Base-by-base conservation (phyloP, 2,329 filamentous ascomycete genomes). In the Penicillium nordicum region DNA sequence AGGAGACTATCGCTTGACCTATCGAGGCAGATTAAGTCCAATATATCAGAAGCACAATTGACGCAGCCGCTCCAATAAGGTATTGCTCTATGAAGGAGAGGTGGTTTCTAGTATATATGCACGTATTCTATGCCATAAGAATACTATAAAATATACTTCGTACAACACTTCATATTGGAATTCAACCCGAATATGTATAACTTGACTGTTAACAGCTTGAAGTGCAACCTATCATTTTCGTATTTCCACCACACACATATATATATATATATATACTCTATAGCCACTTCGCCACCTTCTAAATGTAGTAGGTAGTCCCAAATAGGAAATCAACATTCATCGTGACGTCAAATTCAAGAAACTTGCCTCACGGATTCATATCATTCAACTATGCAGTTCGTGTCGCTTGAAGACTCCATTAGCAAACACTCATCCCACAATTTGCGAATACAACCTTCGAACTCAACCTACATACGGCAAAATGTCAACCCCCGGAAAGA, bases 1-100 rank as follows among this genome's bases (percentile, higher is more conserved):
- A 60, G 30, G 69, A 66, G 57, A 58, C 46, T 45, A 60, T 72
- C 12, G 14, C 30, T 36, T 46, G 14, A 46, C 14, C 16, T 34
- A 32, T 46, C 1, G 18, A 46, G 18, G 18, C 29, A 46, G 29
- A 23, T 34, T 11, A 46, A 34, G 8, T 34, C 11, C 4, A 46
- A 46, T 23, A 46, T 46, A 46, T 11, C 12, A 46, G 8, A 46
- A 23, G 43, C n/a, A n/a, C n/a, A 45, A 16, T 32, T 32, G 7
- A 45, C 3, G 10, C 29, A 16, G 9, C 16, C 8, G 23, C 12
- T 27, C 5, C 6, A 42, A 16, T 27, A 11, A 25, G 14, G 14
- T 42, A 3, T 42, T 12, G 14, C 8, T 5, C 8, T 16, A 42
- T 27, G 4, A 11, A 8, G 4, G 7, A 9, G 38, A 38, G 4